Base-by-base conservation (phyloP, 106 monocot genomes). In the Amphibolis antarctica region DNA sequence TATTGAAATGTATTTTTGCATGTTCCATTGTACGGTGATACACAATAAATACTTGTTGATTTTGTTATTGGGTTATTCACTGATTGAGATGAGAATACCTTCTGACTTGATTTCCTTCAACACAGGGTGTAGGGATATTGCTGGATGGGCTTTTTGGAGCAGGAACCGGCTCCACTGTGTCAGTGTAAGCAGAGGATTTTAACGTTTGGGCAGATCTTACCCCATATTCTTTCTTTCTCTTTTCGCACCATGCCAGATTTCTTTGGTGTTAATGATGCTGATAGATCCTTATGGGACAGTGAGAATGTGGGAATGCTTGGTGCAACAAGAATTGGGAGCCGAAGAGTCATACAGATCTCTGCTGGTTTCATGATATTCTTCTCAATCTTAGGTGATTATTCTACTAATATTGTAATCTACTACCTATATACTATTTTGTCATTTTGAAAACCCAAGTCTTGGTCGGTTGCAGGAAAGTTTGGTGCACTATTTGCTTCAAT, bases 341-440 rank as follows among this genome's bases (percentile, higher is more conserved):
- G 94, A 59, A 79, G 94, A 49, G 86, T 96, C 30, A 68, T 94
- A 0, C 94, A 94, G 57, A 86, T 94, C 57, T 86, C 94, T 18
- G 89, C 94, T 76, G 94, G 82, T 46, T 96, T 96, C 72, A 90
- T 96, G 94, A 86, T 96, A 65, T 89, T 96, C 73, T 96, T 96
- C 79, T 86, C 94, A 58, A 78, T 88, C 48, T 79, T 96, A 71
- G 94, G 94, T 94, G 17, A 6, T 12, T 58, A 13, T 4, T 26
- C 56, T 56, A 51, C 50, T 51, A 17, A 17, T 20, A 51, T 17
- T 20, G 19, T 51, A n/a, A 51, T 17, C 50, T 51, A 14, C 42
- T 15, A 13, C 36, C 5, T 23, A 9, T 18, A 30, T 17, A 58
- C 28, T 27, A 12, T 58, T 29, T 6, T 13, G 1, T 17, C 17